Percentiles rank a stretch among this genome's conserved stretches.
Evolutionary conservation across 129 eudicot genomes (phyloP).

Genomic region (Flaveria ramosissima): DNA sequence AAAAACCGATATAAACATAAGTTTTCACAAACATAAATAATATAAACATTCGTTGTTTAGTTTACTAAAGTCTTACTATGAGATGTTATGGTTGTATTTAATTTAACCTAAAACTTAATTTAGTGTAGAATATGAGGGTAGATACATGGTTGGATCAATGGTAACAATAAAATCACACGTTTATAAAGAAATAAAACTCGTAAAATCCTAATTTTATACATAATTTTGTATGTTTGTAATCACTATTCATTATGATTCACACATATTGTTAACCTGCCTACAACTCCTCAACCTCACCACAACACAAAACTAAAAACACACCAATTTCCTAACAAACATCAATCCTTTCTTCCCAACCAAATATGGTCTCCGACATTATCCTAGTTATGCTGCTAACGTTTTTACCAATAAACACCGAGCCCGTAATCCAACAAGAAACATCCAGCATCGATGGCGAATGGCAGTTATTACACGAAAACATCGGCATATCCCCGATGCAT

Average conservation of each 20-base stretch:
- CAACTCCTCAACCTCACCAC: slow-evolving; percentile 36
- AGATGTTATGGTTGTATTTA: background rate
- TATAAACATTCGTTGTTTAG: background rate
- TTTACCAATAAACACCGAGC: slow-evolving; percentile 22
- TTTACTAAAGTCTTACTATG: background rate
- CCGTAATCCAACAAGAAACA: slow-evolving; percentile 33
- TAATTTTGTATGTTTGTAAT: background rate
- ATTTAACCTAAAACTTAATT: background rate
- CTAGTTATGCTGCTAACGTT: slow-evolving; percentile 27
- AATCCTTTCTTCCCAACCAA: slow-evolving; percentile 18
- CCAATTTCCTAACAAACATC: slow-evolving; percentile 31
- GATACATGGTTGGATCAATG: slow-evolving; percentile 15
- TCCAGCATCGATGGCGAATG: slow-evolving; percentile 52
- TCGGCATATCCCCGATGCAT: slow-evolving; percentile 86
- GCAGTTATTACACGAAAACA: slow-evolving; percentile 51
- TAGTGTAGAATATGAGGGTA: slow-evolving; percentile 14
- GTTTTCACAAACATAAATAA: too few species aligned
- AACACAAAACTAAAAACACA: slow-evolving; percentile 37
- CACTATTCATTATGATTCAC: slow-evolving; percentile 22
- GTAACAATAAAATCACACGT: background rate
- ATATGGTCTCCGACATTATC: slow-evolving; percentile 40
- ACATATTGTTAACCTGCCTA: slow-evolving; percentile 25
- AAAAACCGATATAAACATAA: too few species aligned
- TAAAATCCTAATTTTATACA: background rate
- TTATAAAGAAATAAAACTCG: background rate